Base-by-base conservation (phyloP, 306 rosid genomes). In the Leucaena leucocephala region DNA sequence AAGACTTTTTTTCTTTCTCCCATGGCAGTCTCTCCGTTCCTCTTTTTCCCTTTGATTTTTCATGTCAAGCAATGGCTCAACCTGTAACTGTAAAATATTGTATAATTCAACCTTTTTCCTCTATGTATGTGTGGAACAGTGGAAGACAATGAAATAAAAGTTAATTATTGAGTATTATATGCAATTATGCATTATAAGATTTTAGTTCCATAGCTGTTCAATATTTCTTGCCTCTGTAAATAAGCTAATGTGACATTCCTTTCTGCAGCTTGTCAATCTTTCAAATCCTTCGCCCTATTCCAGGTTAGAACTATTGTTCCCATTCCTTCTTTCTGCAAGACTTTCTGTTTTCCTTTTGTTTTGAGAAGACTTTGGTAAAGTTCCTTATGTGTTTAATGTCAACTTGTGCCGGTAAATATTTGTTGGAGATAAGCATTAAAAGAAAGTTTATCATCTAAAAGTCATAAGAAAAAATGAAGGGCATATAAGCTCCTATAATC, bases 221-320 rank as follows among this genome's bases (percentile, higher is more conserved):
- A 33, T 43, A 52, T 57, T 4, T 40, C 61, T 71, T 34, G 44
- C 58, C 34, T 54, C 44, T 36, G 7, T 71, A 81, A 82, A 87
- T 65, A 68, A 75, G 62, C 65, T 52, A 39, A 69, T 7, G 52
- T 55, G 74, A 58, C 74, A 5, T 72, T 73, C 46, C 71, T 94
- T 81, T 92, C 93, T 38, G 40, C 40, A 38, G 40, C 40, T 38
- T 38, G 40, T 38, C 40, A 38, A 5, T 38, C 40, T 38, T 38
- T 38, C 40, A 38, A 82, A 59, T 83, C 59, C 86, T 94, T 81
- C 27, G 92, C 36, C 97, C 98, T 19, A 80, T 92, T 68, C 93
- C 98, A 86, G 97, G 97, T 92, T 67, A 50, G 66, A 50, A 6
- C 68, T 35, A 34, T 71, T 80, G 67, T 61, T 52, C 15, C 16